Percentiles rank a stretch among this genome's conserved stretches.
These are phyloP conservation scores for Epichloe coenophiala DNA, from an alignment of 2,329 filamentous ascomycete genomes.

Conservation along the genomic window DNA sequence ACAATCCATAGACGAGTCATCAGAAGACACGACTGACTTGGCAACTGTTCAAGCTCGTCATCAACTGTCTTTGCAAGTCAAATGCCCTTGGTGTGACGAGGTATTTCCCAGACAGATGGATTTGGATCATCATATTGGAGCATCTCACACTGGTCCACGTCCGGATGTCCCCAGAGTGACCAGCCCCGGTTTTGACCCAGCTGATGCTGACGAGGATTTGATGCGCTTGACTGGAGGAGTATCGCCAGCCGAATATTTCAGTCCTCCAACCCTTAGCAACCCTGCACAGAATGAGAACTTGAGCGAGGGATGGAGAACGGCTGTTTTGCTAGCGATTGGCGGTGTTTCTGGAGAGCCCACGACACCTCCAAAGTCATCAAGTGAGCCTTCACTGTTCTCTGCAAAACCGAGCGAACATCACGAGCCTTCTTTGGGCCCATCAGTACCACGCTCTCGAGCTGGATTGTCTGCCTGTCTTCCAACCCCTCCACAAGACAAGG, in stretches of 20 bases:
- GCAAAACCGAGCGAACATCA: slow-evolving; percentile 1
- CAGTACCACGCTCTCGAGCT: background rate
- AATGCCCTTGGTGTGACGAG: background rate
- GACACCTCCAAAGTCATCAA: background rate
- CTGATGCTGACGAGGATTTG: background rate
- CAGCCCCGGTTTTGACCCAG: background rate
- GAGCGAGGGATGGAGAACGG: background rate
- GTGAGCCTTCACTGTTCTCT: background rate
- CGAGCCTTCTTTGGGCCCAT: background rate
- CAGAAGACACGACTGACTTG: background rate
- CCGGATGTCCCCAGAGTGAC: background rate
- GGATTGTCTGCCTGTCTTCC: background rate
- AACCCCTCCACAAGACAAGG: background rate
- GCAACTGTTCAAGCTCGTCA: background rate
- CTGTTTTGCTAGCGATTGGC: background rate
- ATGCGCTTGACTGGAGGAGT: background rate
- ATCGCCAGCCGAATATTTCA: background rate
- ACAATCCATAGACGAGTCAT: slow-evolving; percentile 4
- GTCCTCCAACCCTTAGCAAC: background rate
- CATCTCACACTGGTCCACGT: background rate
- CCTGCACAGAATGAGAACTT: background rate
- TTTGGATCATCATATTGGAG: background rate
- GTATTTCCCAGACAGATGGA: background rate
- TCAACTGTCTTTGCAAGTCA: background rate
- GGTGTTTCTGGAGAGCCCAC: background rate